Evolutionary conservation across 192 early-diverging fungal genomes (phyloP).

Genomic region (Linnemannia hyalina): DNA sequence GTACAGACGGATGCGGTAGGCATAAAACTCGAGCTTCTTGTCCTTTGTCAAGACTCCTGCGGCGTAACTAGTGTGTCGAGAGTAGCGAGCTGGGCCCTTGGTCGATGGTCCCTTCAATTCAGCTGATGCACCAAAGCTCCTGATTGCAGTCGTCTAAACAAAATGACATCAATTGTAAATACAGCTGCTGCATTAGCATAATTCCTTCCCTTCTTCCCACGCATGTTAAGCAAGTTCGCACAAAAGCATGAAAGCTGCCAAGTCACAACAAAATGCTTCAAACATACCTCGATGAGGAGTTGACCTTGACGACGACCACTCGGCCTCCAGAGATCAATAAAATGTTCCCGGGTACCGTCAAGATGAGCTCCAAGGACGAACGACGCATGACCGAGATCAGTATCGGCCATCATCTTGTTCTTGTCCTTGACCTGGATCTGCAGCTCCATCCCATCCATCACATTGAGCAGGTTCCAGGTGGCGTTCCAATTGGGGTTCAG

Average conservation of each 20-base stretch:
- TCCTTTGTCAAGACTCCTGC: slow-evolving; percentile 26
- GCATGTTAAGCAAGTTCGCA: neutral
- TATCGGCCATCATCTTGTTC: slow-evolving; percentile 41
- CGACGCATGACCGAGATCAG: neutral
- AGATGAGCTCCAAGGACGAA: slow-evolving; percentile 2
- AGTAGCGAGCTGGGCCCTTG: slow-evolving; percentile 25
- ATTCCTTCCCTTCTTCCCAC: neutral
- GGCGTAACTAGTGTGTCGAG: slow-evolving; percentile 30
- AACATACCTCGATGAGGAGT: neutral
- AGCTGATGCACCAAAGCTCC: slow-evolving; percentile 1
- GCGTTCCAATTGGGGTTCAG: slow-evolving; percentile 25
- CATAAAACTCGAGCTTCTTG: slow-evolving; percentile 16
- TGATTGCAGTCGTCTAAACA: slow-evolving; percentile 11
- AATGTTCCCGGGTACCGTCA: slow-evolving; percentile 19
- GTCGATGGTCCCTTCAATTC: slow-evolving; percentile 13
- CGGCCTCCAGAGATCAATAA: neutral
- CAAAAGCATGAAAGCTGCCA: neutral
- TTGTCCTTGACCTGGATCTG: slow-evolving; percentile 26
- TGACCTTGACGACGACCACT: neutral
- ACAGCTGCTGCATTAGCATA: neutral
- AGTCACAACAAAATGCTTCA: neutral
- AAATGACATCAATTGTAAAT: neutral
- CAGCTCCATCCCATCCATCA: slow-evolving; percentile 8
- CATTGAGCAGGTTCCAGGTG: slow-evolving; percentile 14
- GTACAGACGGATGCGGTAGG: slow-evolving; percentile 27